Evolutionary conservation across 805 yeast species (phyloP).

Genomic region (Kodamaea restingae): DNA sequence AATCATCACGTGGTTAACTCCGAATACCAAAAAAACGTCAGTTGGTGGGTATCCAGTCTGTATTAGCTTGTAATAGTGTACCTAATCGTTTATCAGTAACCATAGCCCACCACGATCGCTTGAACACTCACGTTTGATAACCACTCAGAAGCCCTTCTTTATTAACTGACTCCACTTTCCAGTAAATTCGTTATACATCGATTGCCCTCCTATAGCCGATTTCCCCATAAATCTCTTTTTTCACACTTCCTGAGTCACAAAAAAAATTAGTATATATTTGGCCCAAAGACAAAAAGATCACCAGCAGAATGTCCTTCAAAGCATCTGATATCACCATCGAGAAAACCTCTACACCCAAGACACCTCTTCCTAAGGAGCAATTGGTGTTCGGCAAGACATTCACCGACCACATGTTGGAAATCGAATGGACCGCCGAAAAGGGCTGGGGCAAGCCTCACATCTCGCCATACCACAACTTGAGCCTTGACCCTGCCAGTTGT

Average conservation of each 20-base stretch:
- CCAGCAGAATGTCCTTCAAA: slow-evolving; percentile 14
- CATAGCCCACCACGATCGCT: too few species aligned
- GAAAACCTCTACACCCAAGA: slow-evolving; percentile 20
- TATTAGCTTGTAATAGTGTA: too few species aligned
- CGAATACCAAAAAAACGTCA: too few species aligned
- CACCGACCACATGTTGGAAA: slow-evolving; percentile 28
- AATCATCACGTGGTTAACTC: too few species aligned
- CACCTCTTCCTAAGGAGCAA: slow-evolving; percentile 21
- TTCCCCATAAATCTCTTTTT: slow-evolving; percentile 1
- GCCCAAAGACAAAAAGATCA: background rate
- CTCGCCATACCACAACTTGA: slow-evolving; percentile 24
- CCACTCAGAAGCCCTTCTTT: too few species aligned
- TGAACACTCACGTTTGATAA: too few species aligned
- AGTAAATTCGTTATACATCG: too few species aligned
- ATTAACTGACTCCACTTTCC: too few species aligned
- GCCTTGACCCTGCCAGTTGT: slow-evolving; percentile 23
- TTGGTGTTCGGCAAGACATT: slow-evolving; percentile 26
- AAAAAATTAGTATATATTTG: slow-evolving; percentile 3
- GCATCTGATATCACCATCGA: slow-evolving; percentile 20
- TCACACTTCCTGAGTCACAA: slow-evolving; percentile 6
- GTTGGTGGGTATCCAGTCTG: too few species aligned
- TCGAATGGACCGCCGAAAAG: slow-evolving; percentile 24
- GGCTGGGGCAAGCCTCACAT: slow-evolving; percentile 28
- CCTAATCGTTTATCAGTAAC: too few species aligned
- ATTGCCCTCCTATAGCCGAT: background rate